Evolutionary conservation across 169 alveolate genomes (phyloP).

Genomic region (Cyclospora cayetanensis): DNA sequence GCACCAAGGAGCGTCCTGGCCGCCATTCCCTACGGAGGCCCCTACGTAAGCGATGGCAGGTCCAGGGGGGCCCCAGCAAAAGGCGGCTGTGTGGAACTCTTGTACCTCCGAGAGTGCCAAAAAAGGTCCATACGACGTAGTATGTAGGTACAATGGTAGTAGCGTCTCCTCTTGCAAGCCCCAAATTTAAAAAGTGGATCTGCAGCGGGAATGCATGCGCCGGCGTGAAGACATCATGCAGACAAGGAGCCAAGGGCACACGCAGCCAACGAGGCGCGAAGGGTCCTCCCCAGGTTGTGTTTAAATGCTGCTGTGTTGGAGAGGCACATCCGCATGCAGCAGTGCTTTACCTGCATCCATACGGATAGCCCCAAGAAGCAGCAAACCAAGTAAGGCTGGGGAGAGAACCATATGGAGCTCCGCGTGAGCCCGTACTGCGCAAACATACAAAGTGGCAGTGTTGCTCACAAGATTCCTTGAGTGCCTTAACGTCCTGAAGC

Average conservation of each 20-base stretch:
- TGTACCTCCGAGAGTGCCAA: conserved; percentile 88
- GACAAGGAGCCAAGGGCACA: not conserved
- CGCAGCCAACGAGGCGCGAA: too few species aligned
- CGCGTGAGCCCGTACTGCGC: conserved; percentile 75
- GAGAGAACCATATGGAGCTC: conserved; percentile 75
- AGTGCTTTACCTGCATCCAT: conserved; percentile 72
- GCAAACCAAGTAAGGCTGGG: conserved; percentile 82
- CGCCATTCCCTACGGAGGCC: too few species aligned
- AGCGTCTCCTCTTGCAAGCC: conserved; percentile 86
- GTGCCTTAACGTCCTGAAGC: too few species aligned
- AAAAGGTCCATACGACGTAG: conserved; percentile 86
- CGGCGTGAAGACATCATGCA: not conserved
- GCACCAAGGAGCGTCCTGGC: too few species aligned
- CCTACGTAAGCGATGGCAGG: too few species aligned
- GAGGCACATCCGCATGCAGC: not conserved
- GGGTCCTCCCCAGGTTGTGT: not conserved
- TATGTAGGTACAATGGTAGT: conserved; percentile 86
- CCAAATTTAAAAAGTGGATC: conserved; percentile 85
- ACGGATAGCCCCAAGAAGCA: conserved; percentile 81
- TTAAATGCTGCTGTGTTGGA: not conserved
- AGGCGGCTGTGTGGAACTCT: too few species aligned
- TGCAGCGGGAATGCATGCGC: conserved; percentile 64
- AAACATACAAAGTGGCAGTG: too few species aligned
- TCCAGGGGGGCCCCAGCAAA: too few species aligned
- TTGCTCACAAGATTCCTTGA: too few species aligned